Conservation (phyloP, 768 basidiomycete species). For the Trametes elegans region DNA sequence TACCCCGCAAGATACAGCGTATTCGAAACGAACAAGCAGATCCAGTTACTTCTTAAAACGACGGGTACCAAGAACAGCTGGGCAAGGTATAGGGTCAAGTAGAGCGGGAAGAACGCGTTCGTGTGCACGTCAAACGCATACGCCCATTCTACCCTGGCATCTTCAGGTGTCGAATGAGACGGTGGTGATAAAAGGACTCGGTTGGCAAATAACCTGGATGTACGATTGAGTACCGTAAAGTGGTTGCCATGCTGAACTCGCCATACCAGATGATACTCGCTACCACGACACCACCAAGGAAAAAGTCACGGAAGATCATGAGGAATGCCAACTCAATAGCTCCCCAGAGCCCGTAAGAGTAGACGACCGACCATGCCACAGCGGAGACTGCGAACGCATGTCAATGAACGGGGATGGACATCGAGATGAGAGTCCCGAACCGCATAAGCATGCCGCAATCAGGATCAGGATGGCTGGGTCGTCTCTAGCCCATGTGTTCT, state of each 20-base stretch:
- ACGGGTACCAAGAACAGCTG: constrained; percentile 86
- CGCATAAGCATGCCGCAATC: constrained; percentile 72
- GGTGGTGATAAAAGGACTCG: constrained; percentile 67
- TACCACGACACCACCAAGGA: constrained; percentile 70
- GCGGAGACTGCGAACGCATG: constrained; percentile 59
- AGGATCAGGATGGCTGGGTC: constrained; percentile 94
- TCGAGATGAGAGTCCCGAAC: constrained; percentile 40
- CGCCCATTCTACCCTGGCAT: constrained; percentile 82
- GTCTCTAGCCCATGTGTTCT: constrained; percentile 97
- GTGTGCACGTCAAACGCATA: constrained; percentile 98
- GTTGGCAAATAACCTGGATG: constrained; percentile 67
- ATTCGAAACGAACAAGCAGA: constrained; percentile 92
- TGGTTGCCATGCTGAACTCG: too few species aligned
- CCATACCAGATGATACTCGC: constrained; percentile 79
- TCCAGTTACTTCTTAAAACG: constrained; percentile 83
- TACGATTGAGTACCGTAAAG: neutral
- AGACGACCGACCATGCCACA: constrained; percentile 83
- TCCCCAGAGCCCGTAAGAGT: constrained; percentile 57
- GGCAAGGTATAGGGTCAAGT: constrained; percentile 84
- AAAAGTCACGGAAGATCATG: constrained; percentile 89
- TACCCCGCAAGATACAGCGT: constrained; percentile 88
- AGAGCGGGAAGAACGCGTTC: constrained; percentile 94
- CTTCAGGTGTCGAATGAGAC: constrained; percentile 67
- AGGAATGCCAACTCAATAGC: constrained; percentile 64
- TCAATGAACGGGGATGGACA: neutral